Base-by-base conservation (phyloP, 345 rosid species). In the Bruguiera gymnorhiza region DNA sequence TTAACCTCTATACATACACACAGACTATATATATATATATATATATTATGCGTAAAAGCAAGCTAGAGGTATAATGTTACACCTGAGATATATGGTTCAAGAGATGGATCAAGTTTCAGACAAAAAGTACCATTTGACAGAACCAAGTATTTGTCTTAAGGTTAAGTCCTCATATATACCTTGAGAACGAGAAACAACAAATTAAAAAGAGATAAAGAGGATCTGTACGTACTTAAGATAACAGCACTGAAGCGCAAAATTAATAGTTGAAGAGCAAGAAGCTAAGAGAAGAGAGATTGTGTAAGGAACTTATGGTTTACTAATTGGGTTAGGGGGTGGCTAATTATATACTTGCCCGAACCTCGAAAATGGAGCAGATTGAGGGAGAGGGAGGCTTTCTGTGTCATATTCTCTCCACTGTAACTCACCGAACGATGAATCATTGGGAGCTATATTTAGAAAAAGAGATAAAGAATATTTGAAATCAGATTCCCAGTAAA, bases 361-460 rank as follows among this genome's bases (percentile, higher is more conserved):
- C 76, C 80, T 75, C 77, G 80, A 70, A 74, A 77, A 66, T 55
- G 52, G 83, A 64, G 65, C 54, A 50, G 75, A 74, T 68, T 76
- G 76, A 73, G 61, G 76, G 39, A 50, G 67, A 26, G 60, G 13
- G 46, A 60, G 70, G 67, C 73, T 75, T 80, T 78, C 76, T 80
- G 80, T 80, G 75, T 73, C 74, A 46, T 77, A 67, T 67, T 71
- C 73, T 70, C 65, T 70, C 65, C 75, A 73, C 80, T 80, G 77
- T 77, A 74, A 61, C 46, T 72, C 76, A 73, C 75, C 72, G 74
- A 77, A 60, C 75, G 70, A 74, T 72, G 82, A 71, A 74, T 74
- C 78, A 63, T 73, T 51, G 34, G 61, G 60, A 70, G 66, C 76
- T 70, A 71, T 66, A 74, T 39, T 54, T 75, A 39, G 69, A 75